Base-by-base conservation (phyloP, 208 protist species). In the Acanthamoeba royreba region DNA sequence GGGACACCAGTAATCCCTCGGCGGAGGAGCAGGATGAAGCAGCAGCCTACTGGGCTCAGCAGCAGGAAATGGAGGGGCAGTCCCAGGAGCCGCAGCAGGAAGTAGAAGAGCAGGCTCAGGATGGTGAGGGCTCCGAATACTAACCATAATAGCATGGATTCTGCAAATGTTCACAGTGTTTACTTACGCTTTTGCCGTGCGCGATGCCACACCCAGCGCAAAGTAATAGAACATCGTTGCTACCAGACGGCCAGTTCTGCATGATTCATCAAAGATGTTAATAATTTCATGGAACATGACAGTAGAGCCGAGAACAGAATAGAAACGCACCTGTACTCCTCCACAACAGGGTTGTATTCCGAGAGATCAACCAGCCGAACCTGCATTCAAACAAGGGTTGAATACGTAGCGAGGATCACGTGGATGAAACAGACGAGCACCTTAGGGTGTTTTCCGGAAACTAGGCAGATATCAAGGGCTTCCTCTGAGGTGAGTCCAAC, bases 171-270 rank as follows among this genome's bases (percentile, higher is more conserved):
- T n/a, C n/a, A n/a, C n/a, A n/a, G n/a, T n/a, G n/a, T n/a, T n/a
- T n/a, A n/a, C n/a, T n/a, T n/a, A n/a, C n/a, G 49, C 49, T 19
- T 9, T 55, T 9, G 49, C 66, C 8, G 28, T 35, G 28, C 97
- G 96, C 8, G 45, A 81, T 19, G 95, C 81, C n/a, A 96, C 91
- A 33, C 97, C 97, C 46, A 97, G 47, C 17, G 94, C 38, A 88
- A 98, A 98, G 77, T 96, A 93, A 63, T 97, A 97, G 63, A 98
- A 96, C 96, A 98, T 97, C 4, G 89, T 92, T 7, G 94, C 94
- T 8, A 97, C 96, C 0, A 97, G 66, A 28, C 96, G 90, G 8
- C 95, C 95, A 7, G 97, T 97, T 7, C 96, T 83, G 31, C n/a
- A 7, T 0, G n/a, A n/a, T n/a, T n/a, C n/a, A n/a, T n/a, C n/a